Evolutionary conservation across 176 grass and related monocot species (phyloP).

Genomic region (Chloris gayana): DNA sequence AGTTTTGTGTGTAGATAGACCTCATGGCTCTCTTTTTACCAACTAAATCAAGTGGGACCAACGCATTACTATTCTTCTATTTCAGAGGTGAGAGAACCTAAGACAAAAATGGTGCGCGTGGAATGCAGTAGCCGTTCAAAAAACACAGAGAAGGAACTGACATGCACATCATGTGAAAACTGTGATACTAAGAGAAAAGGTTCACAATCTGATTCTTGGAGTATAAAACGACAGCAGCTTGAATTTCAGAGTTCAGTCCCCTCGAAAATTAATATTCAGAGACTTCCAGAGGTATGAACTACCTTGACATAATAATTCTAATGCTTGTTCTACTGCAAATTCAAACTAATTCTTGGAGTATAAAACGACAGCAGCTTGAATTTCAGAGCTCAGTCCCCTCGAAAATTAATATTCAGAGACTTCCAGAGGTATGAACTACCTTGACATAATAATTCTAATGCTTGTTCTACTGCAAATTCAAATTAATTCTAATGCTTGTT

Average conservation of each 20-base stretch:
- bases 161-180: background rate
- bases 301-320: no score
- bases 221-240: background rate
- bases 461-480: background rate
- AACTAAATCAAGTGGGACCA: background rate
- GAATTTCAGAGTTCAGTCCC: background rate
- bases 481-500: no score
- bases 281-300: conserved; percentile 18
- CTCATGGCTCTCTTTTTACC: background rate
- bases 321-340: no score
- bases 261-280: background rate
- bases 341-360: no score
- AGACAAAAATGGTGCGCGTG: background rate
- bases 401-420: no score
- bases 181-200: background rate
- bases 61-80: background rate
- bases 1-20: background rate
- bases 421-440: no score
- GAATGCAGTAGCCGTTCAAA: background rate
- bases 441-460: no score
- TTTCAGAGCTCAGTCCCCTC: no score
- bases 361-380: no score
- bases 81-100: background rate
- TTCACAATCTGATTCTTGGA: background rate
- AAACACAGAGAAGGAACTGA: background rate